phyloP scores from a whole-genome alignment of 495 filamentous ascomycete genomes.

The Corynascus novoguineensis region DNA sequence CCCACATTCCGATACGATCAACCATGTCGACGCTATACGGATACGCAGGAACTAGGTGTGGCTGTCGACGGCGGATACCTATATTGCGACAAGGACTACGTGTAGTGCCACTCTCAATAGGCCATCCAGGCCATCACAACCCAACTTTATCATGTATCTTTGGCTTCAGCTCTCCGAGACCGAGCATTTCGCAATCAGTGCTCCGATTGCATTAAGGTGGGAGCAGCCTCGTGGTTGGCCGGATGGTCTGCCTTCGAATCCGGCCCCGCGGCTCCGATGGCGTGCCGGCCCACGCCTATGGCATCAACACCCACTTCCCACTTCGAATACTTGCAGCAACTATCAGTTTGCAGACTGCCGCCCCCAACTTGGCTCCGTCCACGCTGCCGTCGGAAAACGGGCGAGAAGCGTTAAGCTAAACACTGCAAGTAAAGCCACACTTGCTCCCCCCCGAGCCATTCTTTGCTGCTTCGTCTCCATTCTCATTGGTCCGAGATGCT shows the following conservation, averaged over 20 bases:
- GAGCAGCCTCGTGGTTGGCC: background rate
- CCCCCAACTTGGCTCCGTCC: background rate
- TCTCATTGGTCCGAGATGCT: slow-evolving; percentile 4
- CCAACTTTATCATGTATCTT: background rate
- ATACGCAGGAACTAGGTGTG: too few relatives aligned
- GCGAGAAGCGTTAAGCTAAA: background rate
- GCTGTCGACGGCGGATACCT: too few relatives aligned
- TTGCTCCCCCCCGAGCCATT: too few relatives aligned
- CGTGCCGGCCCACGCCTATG: slow-evolving; percentile 19
- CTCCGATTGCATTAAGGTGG: slow-evolving; percentile 5
- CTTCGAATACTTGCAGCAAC: too few relatives aligned
- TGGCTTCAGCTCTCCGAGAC: background rate
- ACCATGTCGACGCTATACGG: too few relatives aligned
- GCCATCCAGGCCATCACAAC: background rate
- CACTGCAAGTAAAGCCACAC: too few relatives aligned
- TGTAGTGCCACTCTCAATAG: too few relatives aligned
- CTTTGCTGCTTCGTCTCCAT: background rate
- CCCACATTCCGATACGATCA: background rate
- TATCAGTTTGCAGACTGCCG: background rate
- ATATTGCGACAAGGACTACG: too few relatives aligned
- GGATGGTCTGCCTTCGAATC: background rate
- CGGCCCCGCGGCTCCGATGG: slow-evolving; percentile 8
- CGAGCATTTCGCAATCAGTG: background rate
- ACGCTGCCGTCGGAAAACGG: background rate
- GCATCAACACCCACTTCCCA: slow-evolving; percentile 19